These are phyloP conservation scores for Amauroascus verrucosus DNA, from an alignment of 2,329 filamentous ascomycete species.

Conservation along the genomic window DNA sequence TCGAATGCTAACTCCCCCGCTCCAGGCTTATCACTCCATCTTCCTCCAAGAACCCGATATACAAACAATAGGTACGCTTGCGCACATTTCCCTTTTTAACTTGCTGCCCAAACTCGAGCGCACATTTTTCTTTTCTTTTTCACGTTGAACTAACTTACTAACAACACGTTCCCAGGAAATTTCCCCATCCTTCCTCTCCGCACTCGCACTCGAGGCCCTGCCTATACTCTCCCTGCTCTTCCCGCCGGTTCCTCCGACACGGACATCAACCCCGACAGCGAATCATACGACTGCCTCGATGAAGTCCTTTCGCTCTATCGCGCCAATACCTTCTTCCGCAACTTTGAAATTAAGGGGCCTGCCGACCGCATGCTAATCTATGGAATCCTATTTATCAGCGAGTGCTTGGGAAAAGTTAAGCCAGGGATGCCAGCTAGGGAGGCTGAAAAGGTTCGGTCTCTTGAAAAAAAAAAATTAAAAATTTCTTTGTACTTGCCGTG, in stretches of 20 bases:
- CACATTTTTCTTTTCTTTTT: too few relatives aligned
- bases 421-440: conserved; percentile 56
- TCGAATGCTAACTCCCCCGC: conserved; percentile 5
- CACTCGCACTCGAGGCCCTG: conserved; percentile 89
- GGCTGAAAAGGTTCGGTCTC: conserved; percentile 50
- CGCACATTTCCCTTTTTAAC: neutral
- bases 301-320: conserved; percentile 88
- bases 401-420: conserved; percentile 80
- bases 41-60: conserved; percentile 73
- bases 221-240: conserved; percentile 66
- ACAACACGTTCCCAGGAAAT: conserved; percentile 56
- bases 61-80: conserved; percentile 49
- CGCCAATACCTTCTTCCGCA: conserved; percentile 97
- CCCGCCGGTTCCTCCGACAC: conserved; percentile 44
- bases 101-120: too few relatives aligned
- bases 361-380: conserved; percentile 93
- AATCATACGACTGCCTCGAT: conserved; percentile 93
- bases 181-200: conserved; percentile 90
- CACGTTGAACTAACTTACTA: neutral
- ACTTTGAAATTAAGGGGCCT: conserved; percentile 96
- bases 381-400: conserved; percentile 87
- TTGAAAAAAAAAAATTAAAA: neutral
- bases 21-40: conserved; percentile 91
- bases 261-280: conserved; percentile 65
- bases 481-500: neutral